phyloP scores from a whole-genome alignment of 2,329 filamentous ascomycete species.

The Magnaporthiopsis incrustans region DNA sequence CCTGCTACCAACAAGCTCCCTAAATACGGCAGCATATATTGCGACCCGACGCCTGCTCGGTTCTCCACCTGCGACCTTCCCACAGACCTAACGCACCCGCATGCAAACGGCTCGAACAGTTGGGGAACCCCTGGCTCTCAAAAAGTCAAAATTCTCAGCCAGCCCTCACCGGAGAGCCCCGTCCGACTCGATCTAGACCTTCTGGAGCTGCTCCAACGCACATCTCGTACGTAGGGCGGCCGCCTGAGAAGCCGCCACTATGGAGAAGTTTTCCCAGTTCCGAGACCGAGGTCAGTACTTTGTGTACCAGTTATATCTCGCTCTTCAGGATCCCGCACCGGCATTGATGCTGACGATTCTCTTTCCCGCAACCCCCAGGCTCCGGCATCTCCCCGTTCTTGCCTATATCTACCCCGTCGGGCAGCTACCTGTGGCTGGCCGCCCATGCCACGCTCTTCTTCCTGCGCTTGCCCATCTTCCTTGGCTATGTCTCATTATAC shows the following conservation, averaged over 20 bases:
- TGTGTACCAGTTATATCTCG: too few relatives aligned
- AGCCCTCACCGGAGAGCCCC: not conserved
- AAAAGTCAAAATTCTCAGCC: not conserved
- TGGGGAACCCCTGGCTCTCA: not conserved
- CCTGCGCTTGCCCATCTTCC: constrained; percentile 70
- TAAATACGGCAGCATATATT: not conserved
- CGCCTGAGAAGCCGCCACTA: constrained; percentile 26
- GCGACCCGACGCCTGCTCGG: not conserved
- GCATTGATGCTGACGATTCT: not conserved
- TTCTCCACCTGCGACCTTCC: not conserved
- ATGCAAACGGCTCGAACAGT: not conserved
- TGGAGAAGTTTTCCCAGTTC: constrained; percentile 95
- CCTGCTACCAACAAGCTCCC: not conserved
- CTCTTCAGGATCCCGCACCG: not conserved
- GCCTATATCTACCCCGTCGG: constrained; percentile 57
- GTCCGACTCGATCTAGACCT: not conserved
- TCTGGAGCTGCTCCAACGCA: not conserved
- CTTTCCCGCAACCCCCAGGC: constrained; percentile 42
- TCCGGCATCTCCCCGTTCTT: constrained; percentile 96
- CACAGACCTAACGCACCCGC: too few relatives aligned
- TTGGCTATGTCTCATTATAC: constrained; percentile 60
- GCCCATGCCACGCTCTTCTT: constrained; percentile 67
- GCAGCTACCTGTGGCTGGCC: constrained; percentile 54
- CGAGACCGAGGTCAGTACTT: constrained; percentile 68
- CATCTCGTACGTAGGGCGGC: not conserved